A percentile compares a stretch with the other conserved stretches of the same genome.
These are phyloP conservation scores for Colletotrichum sidae DNA, from an alignment of 2,329 filamentous ascomycete species.

Conservation along the genomic window DNA sequence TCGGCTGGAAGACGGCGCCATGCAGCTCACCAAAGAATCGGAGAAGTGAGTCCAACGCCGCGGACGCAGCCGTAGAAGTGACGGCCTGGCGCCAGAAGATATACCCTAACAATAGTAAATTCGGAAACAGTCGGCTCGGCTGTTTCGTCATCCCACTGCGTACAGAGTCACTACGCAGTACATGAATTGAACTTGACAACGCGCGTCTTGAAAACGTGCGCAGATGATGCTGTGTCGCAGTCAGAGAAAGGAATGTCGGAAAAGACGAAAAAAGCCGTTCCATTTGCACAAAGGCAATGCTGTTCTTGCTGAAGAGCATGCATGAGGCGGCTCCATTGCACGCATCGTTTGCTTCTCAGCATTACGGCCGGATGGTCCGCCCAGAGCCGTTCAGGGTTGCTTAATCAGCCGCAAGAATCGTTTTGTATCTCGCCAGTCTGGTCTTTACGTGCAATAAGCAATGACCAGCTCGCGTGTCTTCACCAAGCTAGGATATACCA, in stretches of 20 bases:
- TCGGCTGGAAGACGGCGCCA: slow-evolving; percentile 14
- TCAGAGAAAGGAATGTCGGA: no score
- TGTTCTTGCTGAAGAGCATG: neutral
- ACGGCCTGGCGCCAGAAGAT: slow-evolving; percentile 13
- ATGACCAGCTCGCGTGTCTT: slow-evolving; percentile 3
- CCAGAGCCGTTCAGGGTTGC: neutral
- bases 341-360: neutral
- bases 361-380: neutral
- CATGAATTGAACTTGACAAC: no score
- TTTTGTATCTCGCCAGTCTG: slow-evolving; percentile 4
- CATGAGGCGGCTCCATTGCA: neutral
- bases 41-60: slow-evolving; percentile 2
- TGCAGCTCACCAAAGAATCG: slow-evolving; percentile 8
- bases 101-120: neutral
- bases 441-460: slow-evolving; percentile 21
- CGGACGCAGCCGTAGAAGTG: neutral
- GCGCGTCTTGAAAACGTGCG: no score
- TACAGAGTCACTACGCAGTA: no score
- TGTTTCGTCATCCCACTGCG: slow-evolving; percentile 4
- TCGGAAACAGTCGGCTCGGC: neutral
- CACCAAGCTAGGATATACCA: neutral
- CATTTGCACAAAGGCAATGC: no score
- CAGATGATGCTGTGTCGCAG: no score
- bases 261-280: no score
- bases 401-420: slow-evolving; percentile 7